A percentile compares a stretch with the other conserved stretches of the same genome.
phyloP scores from a whole-genome alignment of 2,329 filamentous ascomycete species.

The Fusarium sp. region DNA sequence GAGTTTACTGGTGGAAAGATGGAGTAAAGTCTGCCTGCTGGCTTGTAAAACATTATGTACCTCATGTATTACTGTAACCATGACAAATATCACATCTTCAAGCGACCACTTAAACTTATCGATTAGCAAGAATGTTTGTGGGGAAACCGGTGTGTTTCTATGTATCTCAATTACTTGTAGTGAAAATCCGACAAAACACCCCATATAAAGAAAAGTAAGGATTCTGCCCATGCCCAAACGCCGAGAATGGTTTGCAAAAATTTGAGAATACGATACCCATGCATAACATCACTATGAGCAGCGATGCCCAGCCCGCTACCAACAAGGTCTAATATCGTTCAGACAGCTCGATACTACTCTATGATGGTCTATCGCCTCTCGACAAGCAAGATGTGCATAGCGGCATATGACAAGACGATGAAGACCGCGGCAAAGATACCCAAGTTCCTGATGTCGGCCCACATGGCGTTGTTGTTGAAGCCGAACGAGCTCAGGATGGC shows the following conservation, averaged over 20 bases:
- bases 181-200: constrained; percentile 7
- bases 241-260: constrained; percentile 19
- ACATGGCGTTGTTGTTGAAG: constrained; percentile 87
- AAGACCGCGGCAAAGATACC: constrained; percentile 85
- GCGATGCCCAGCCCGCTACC: not conserved
- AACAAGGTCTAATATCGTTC: constrained; percentile 6
- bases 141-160: constrained; percentile 5
- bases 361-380: constrained; percentile 70
- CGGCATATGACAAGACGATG: constrained; percentile 85
- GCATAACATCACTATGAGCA: constrained; percentile 9
- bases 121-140: not conserved
- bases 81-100: constrained; percentile 29
- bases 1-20: constrained; percentile 70
- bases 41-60: constrained; percentile 45
- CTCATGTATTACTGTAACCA: constrained; percentile 41
- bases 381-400: constrained; percentile 93
- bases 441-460: constrained; percentile 84
- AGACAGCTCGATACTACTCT: constrained; percentile 6
- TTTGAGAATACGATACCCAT: not conserved
- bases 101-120: constrained; percentile 4
- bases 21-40: constrained; percentile 47
- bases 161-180: not conserved
- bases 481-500: constrained; percentile 95
- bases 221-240: constrained; percentile 23
- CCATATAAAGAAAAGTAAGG: not conserved